Evolutionary conservation across 2,329 filamentous ascomycete genomes (phyloP).

Genomic region (Colletotrichum phormii): DNA sequence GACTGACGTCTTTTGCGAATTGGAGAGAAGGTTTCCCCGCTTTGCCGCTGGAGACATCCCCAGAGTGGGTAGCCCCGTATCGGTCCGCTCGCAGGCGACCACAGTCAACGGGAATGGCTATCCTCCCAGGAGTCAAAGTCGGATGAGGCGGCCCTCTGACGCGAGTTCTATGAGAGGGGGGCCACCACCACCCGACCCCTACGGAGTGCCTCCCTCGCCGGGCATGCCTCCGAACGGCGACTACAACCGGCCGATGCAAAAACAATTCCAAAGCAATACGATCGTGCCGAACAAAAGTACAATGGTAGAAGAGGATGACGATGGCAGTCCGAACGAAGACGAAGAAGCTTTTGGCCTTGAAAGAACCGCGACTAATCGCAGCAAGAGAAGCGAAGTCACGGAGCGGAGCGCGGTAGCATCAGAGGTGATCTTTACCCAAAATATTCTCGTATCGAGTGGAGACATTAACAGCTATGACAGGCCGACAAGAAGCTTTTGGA

Average conservation of each 20-base stretch:
- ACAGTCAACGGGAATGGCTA: constrained; percentile 66
- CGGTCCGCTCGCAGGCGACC: constrained; percentile 67
- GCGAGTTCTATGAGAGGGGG: constrained; percentile 69
- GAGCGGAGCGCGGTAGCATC: constrained; percentile 49
- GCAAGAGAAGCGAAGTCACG: constrained; percentile 43
- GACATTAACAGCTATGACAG: constrained; percentile 47
- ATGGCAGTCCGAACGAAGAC: constrained; percentile 67
- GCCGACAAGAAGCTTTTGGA: constrained; percentile 78
- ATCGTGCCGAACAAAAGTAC: constrained; percentile 98
- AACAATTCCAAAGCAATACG: constrained; percentile 93
- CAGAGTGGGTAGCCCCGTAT: constrained; percentile 76
- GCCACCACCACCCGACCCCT: constrained; percentile 56
- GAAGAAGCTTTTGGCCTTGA: constrained; percentile 75
- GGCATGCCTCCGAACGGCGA: constrained; percentile 67
- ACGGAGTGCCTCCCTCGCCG: constrained; percentile 70
- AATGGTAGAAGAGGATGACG: constrained; percentile 95
- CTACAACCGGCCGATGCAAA: constrained; percentile 82
- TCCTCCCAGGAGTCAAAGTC: constrained; percentile 63
- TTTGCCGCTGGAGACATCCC: constrained; percentile 79
- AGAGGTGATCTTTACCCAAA: constrained; percentile 49
- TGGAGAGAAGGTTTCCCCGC: constrained; percentile 88
- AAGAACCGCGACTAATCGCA: constrained; percentile 41
- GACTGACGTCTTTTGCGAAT: constrained; percentile 94
- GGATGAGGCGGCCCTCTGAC: constrained; percentile 69
- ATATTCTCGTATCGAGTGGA: constrained; percentile 31